Conservation (phyloP, 257 asterid genomes). For the Ilex aquifolium region DNA sequence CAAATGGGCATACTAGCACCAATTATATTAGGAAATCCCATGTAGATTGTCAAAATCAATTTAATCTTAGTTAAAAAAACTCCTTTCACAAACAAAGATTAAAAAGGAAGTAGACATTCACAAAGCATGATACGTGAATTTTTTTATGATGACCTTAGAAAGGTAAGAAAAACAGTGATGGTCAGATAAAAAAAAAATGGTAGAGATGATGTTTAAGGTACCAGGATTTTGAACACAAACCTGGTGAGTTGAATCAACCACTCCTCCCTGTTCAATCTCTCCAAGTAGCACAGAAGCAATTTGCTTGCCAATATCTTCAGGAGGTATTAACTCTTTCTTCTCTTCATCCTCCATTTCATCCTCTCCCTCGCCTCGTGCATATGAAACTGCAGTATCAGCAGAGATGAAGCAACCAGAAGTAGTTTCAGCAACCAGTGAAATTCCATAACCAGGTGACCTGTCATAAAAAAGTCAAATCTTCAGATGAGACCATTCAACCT, state of each 20-base stretch:
- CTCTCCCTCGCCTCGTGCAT: constrained; percentile 38
- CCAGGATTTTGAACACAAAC: constrained; percentile 26
- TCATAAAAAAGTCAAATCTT: constrained; percentile 9
- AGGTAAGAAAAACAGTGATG: background rate
- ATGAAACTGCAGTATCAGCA: constrained; percentile 61
- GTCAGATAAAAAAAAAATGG: constrained; percentile 1
- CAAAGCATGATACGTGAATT: too few relatives aligned
- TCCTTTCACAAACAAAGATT: too few relatives aligned
- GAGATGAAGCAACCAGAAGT: constrained; percentile 80
- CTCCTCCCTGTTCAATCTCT: constrained; percentile 94
- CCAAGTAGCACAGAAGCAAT: constrained; percentile 50
- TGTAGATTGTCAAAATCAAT: too few relatives aligned
- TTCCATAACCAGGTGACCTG: constrained; percentile 95
- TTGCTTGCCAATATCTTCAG: constrained; percentile 65
- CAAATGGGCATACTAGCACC: too few relatives aligned
- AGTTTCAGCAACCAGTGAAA: constrained; percentile 79
- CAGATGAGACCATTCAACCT: background rate
- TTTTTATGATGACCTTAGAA: background rate
- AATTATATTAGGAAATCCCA: too few relatives aligned
- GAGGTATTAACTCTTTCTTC: constrained; percentile 49
- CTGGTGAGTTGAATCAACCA: constrained; percentile 96
- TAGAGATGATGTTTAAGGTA: background rate
- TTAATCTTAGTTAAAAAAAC: too few relatives aligned
- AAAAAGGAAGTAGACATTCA: too few relatives aligned
- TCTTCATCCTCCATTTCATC: constrained; percentile 46